Base-by-base conservation (phyloP, 2,329 filamentous ascomycete genomes). In the Teratosphaeriaceae sp. region DNA sequence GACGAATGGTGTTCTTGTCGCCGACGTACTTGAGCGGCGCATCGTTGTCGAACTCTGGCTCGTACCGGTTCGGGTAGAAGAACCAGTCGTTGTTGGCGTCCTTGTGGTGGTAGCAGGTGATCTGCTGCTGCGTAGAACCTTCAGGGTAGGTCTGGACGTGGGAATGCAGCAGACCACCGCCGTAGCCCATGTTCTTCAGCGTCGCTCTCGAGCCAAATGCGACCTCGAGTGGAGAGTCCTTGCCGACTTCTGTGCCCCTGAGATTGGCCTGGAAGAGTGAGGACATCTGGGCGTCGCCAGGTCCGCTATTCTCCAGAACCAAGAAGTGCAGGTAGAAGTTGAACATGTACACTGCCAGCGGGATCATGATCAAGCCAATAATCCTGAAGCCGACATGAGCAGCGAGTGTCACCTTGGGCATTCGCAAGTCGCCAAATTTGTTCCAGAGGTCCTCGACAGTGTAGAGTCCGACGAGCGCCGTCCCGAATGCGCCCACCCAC, bases 31-130 rank as follows among this genome's bases (percentile, higher is more conserved):
- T 73, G 48, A 87, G 73, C 26, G 84, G 79, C 45, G 71, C 80
- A 46, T 86, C 80, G 3, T 79, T 68, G 56, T 89, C 75, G 59
- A 82, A 95, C 15, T 85, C 82, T 19, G 76, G 68, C 46, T 94
- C 79, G 42, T 74, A 68, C 50, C 94, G 86, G 70, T 90, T 95
- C 20, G 92, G 92, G 65, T 96, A 96, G 69, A 98, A 89, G 70
- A 94, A 95, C 92, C 92, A 98, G 65, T 98, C 92, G 65, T 98
- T 98, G 78, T 98, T 98, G 65, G 90, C 78, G 73, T 98, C 92
- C 66, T 98, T 98, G 75, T 98, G 92, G 69, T 98, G 92, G 69
- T 98, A 98, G 74, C 94, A 98, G 50, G 92, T 98, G 49, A 98
- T 83, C 65, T 98, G 92, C 67, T 98, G 94, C 69, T 98, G 92